A percentile compares a stretch with the other conserved stretches of the same genome.
These are phyloP conservation scores for Reutealis trisperma DNA, from an alignment of 345 rosid species.

Conservation along the genomic window DNA sequence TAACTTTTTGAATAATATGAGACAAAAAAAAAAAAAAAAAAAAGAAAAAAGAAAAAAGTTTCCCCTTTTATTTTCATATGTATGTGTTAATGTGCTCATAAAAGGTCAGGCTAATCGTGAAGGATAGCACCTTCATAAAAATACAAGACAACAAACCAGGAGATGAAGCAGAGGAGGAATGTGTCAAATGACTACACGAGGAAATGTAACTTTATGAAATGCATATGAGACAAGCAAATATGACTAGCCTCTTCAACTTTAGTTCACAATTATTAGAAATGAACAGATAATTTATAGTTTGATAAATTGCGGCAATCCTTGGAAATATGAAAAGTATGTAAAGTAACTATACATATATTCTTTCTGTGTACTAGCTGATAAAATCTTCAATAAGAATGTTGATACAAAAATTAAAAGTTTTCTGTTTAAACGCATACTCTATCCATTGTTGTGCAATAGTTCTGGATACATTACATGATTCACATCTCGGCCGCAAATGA, in stretches of 20 bases:
- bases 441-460: background rate
- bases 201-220: background rate
- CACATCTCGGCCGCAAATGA: conserved; percentile 71
- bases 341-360: conserved; percentile 1
- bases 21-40: too few species aligned
- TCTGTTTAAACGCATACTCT: background rate
- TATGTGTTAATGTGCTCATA: too few species aligned
- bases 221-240: background rate
- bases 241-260: background rate
- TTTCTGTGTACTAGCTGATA: background rate
- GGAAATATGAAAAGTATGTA: background rate
- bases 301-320: background rate
- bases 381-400: conserved; percentile 2
- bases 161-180: too few species aligned
- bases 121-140: too few species aligned
- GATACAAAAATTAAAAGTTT: background rate
- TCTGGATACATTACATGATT: conserved; percentile 20
- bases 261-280: background rate
- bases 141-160: too few species aligned
- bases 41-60: too few species aligned
- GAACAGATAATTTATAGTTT: background rate
- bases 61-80: too few species aligned
- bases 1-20: too few species aligned
- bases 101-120: too few species aligned
- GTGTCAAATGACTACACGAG: too few species aligned